Evolutionary conservation across 495 filamentous ascomycete genomes (phyloP).

Genomic region (Penicillium tannophilum): DNA sequence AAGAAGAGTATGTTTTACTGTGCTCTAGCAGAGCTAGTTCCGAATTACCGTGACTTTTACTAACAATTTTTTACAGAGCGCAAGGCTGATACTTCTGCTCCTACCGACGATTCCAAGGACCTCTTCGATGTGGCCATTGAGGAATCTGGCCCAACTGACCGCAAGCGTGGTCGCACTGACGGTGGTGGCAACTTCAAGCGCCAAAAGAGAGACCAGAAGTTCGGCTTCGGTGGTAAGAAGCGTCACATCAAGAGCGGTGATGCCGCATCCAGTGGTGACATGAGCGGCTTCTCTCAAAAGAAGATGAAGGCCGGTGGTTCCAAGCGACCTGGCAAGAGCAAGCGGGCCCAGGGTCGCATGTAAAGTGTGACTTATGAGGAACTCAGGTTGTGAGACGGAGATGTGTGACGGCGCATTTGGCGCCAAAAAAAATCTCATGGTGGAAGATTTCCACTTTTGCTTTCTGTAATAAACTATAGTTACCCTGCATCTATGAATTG

Average conservation of each 20-base stretch:
- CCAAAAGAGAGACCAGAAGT: slow-evolving; percentile 90
- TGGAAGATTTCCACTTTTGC: slow-evolving; percentile 19
- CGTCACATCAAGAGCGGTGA: slow-evolving; percentile 84
- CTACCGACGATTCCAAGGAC: slow-evolving; percentile 73
- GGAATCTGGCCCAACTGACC: slow-evolving; percentile 60
- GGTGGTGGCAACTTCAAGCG: slow-evolving; percentile 66
- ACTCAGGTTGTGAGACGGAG: slow-evolving; percentile 1
- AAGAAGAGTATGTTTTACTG: slow-evolving; percentile 74
- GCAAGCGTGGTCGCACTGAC: slow-evolving; percentile 38
- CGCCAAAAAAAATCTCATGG: slow-evolving; percentile 20
- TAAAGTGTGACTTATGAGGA: slow-evolving; percentile 15
- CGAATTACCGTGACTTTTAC: neutral
- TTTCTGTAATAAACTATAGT: slow-evolving; percentile 30
- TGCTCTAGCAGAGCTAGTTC: neutral
- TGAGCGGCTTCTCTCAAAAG: slow-evolving; percentile 74
- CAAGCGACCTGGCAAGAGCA: slow-evolving; percentile 67
- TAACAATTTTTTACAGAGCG: slow-evolving; percentile 65
- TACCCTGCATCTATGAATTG: slow-evolving; percentile 27
- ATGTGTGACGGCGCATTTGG: slow-evolving; percentile 18
- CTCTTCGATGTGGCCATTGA: slow-evolving; percentile 95
- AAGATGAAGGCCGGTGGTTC: slow-evolving; percentile 73
- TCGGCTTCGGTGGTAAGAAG: slow-evolving; percentile 95
- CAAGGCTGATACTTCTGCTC: slow-evolving; percentile 65
- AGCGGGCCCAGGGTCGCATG: slow-evolving; percentile 47
- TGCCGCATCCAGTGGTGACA: slow-evolving; percentile 73